Percentiles rank a stretch among this genome's conserved stretches.
Conservation (phyloP, 805 yeast genomes). For the Pichia eremophila region DNA sequence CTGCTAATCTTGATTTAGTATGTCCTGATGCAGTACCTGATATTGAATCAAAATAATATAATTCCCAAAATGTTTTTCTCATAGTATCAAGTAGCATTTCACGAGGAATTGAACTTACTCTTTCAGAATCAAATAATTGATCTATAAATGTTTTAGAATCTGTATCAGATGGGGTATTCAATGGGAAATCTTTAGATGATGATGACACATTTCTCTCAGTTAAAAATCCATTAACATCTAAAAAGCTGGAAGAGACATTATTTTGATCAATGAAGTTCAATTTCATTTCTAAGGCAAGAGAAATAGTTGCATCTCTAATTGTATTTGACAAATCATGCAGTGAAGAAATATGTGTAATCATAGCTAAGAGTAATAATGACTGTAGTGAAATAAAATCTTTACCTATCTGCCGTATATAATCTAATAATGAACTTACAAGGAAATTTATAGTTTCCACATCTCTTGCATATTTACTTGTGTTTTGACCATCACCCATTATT, state of each 20-base stretch:
- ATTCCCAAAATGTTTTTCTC: slow-evolving; percentile 43
- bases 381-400: slow-evolving; percentile 38
- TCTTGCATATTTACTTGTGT: slow-evolving; percentile 26
- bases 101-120: slow-evolving; percentile 16
- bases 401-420: slow-evolving; percentile 24
- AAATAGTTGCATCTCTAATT: slow-evolving; percentile 34
- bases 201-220: slow-evolving; percentile 10
- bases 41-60: slow-evolving; percentile 41
- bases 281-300: slow-evolving; percentile 29
- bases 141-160: slow-evolving; percentile 11
- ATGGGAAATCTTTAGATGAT: background rate
- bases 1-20: slow-evolving; percentile 32
- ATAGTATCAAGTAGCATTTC: slow-evolving; percentile 25
- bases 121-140: slow-evolving; percentile 9
- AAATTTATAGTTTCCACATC: slow-evolving; percentile 34
- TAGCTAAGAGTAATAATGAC: slow-evolving; percentile 30
- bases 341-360: slow-evolving; percentile 43
- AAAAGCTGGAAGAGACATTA: slow-evolving; percentile 17
- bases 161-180: slow-evolving; percentile 15
- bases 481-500: slow-evolving; percentile 40
- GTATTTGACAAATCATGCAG: slow-evolving; percentile 36
- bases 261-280: slow-evolving; percentile 32
- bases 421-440: slow-evolving; percentile 25
- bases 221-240: slow-evolving; percentile 28
- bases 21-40: slow-evolving; percentile 48